Conservation (phyloP, 805 yeast genomes). For the Candida anglica region DNA sequence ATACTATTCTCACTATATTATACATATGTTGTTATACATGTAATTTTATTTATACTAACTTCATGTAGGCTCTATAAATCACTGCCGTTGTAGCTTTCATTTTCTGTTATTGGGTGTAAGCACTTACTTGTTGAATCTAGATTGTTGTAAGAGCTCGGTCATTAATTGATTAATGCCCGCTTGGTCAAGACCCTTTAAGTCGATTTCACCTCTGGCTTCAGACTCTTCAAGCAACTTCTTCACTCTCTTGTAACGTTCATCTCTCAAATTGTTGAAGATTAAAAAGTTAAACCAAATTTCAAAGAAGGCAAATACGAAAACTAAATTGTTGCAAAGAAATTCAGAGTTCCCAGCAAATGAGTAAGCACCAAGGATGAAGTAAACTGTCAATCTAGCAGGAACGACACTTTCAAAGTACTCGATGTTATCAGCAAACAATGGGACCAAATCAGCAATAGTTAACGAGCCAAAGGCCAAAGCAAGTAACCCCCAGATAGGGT, state of each 20-base stretch:
- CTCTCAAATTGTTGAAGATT: constrained; percentile 58
- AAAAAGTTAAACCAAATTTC: constrained; percentile 71
- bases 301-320: constrained; percentile 54
- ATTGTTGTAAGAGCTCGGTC: background rate
- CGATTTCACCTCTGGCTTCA: constrained; percentile 2
- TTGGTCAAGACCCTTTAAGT: constrained; percentile 2
- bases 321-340: constrained; percentile 55
- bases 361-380: constrained; percentile 47
- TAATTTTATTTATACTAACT: too few relatives aligned
- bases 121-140: background rate
- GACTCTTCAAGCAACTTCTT: constrained; percentile 36
- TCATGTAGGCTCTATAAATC: too few relatives aligned
- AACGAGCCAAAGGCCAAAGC: constrained; percentile 41
- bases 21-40: constrained; percentile 2
- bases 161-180: background rate
- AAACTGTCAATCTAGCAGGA: constrained; percentile 51
- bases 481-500: constrained; percentile 48
- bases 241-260: constrained; percentile 52
- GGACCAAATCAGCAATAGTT: constrained; percentile 54
- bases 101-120: too few relatives aligned
- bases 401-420: constrained; percentile 57
- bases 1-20: too few relatives aligned
- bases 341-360: constrained; percentile 45
- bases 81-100: too few relatives aligned
- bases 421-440: constrained; percentile 46